Percentiles rank a stretch among this genome's conserved stretches.
Conservation (phyloP, 768 basidiomycete species). For the Trametes gibbosa region DNA sequence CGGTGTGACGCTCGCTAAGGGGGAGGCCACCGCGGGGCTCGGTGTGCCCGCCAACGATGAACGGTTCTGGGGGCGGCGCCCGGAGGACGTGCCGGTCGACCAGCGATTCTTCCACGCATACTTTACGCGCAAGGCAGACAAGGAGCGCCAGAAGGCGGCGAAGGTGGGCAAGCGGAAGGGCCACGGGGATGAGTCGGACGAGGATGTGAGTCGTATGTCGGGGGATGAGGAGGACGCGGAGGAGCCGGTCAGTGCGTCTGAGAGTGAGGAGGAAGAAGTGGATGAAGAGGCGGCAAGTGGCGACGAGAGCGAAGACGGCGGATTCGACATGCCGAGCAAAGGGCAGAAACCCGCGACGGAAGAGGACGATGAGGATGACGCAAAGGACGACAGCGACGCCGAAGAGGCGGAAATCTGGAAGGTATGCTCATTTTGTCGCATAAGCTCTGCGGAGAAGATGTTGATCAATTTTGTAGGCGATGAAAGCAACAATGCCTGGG, state of each 20-base stretch:
- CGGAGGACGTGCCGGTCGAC: conserved; percentile 79
- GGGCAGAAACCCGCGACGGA: conserved; percentile 1
- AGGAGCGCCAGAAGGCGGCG: conserved; percentile 45
- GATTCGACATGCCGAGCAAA: conserved; percentile 12
- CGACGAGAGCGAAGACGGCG: conserved; percentile 15
- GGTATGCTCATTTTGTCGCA: conserved; percentile 43
- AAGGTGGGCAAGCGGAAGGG: conserved; percentile 49
- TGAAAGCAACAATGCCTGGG: conserved; percentile 83
- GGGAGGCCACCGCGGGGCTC: conserved; percentile 40
- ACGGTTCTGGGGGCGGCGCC: conserved; percentile 66
- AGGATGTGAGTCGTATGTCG: conserved; percentile 27
- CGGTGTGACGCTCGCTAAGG: conserved; percentile 70
- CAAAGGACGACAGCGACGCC: conserved; percentile 43
- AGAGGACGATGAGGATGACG: conserved; percentile 34
- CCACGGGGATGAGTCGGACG: conserved; percentile 32
- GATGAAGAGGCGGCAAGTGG: conserved; percentile 25
- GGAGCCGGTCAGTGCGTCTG: conserved; percentile 7
- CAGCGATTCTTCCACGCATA: conserved; percentile 92
- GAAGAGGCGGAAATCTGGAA: conserved; percentile 86
- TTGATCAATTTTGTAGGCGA: conserved; percentile 51
- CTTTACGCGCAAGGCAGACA: conserved; percentile 70
- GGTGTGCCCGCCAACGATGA: conserved; percentile 66
- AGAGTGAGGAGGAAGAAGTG: conserved; percentile 27
- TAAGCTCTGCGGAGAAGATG: neutral
- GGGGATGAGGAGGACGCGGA: conserved; percentile 27